phyloP scores from a whole-genome alignment of 345 rosid species.

The Bruguiera gymnorhiza region DNA sequence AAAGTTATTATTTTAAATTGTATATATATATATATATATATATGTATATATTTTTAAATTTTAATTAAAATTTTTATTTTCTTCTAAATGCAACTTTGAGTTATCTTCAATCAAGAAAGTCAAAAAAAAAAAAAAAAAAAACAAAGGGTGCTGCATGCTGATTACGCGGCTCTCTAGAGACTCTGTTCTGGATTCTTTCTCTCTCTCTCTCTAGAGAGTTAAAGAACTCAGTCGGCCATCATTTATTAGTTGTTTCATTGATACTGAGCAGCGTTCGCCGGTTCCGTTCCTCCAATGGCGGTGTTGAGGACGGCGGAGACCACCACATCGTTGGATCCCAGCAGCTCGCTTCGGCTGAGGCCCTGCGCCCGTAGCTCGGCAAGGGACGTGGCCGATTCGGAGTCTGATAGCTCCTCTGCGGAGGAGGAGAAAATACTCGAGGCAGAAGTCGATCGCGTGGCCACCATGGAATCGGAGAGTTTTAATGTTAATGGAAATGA shows the following conservation, averaged over 20 bases:
- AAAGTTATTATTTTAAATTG: no score
- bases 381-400: constrained; percentile 14
- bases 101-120: no score
- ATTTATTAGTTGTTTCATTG: background rate
- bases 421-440: background rate
- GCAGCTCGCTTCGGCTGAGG: constrained; percentile 40
- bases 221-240: no score
- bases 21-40: no score
- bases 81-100: background rate
- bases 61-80: no score
- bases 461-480: background rate
- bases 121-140: no score
- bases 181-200: no score
- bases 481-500: constrained; percentile 6
- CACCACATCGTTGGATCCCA: constrained; percentile 35
- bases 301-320: constrained; percentile 30
- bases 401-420: background rate
- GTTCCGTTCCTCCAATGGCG: constrained; percentile 30
- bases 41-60: no score
- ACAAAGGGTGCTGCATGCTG: no score
- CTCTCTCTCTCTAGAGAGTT: no score
- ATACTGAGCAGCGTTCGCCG: no score
- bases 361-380: constrained; percentile 15
- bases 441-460: background rate
- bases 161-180: no score